phyloP scores from a whole-genome alignment of 495 filamentous ascomycete species.

The Annulohypoxylon stygium region DNA sequence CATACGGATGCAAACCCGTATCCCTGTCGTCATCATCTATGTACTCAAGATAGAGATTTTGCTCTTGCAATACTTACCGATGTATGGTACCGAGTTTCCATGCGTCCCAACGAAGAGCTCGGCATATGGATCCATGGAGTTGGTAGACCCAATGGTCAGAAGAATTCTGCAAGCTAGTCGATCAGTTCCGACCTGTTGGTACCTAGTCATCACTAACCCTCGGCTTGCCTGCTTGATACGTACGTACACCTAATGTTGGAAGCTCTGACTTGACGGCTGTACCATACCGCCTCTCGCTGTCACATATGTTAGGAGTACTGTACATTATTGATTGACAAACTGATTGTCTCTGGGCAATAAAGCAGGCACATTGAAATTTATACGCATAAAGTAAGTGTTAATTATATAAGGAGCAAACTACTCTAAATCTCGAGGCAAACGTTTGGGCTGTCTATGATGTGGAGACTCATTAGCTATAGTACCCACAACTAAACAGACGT shows the following conservation, averaged over 20 bases:
- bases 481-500: background rate
- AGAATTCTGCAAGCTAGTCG: slow-evolving; percentile 11
- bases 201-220: slow-evolving; percentile 12
- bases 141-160: slow-evolving; percentile 18
- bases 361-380: background rate
- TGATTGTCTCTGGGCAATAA: slow-evolving; percentile 1
- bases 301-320: background rate
- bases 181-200: slow-evolving; percentile 26
- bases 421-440: background rate
- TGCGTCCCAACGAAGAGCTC: background rate
- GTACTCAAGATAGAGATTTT: slow-evolving; percentile 1
- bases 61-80: background rate
- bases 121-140: slow-evolving; percentile 20
- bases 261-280: background rate
- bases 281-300: background rate
- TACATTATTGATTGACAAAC: background rate
- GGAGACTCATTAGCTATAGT: background rate
- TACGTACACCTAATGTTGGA: slow-evolving; percentile 10
- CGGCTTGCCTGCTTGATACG: slow-evolving; percentile 7
- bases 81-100: background rate
- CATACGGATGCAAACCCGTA: slow-evolving; percentile 8
- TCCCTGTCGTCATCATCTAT: slow-evolving; percentile 19
- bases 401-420: slow-evolving; percentile 3
- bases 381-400: background rate
- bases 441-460: background rate